Conservation (phyloP, 1,284 basidiomycete genomes). For the Vanrija sp. region DNA sequence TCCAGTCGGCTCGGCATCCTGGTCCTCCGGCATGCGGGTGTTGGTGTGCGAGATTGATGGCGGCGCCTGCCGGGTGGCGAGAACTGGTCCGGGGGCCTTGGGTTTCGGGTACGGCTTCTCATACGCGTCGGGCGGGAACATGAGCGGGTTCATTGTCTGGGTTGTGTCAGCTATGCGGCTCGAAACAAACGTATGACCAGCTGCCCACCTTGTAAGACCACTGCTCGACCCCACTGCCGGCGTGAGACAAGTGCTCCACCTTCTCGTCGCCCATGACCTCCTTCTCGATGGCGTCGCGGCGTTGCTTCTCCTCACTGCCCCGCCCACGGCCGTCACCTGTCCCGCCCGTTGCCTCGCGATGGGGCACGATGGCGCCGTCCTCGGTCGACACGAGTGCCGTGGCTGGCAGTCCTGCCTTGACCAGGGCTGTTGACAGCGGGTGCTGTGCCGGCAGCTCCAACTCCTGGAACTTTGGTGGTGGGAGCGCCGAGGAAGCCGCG, state of each 20-base stretch:
- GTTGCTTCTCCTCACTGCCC: constrained; percentile 29
- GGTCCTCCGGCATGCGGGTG: constrained; percentile 70
- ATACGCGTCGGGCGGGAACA: constrained; percentile 89
- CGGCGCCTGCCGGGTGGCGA: constrained; percentile 54
- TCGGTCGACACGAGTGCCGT: constrained; percentile 41
- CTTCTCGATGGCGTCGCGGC: constrained; percentile 33
- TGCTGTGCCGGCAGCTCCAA: constrained; percentile 33
- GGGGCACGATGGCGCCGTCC: constrained; percentile 43
- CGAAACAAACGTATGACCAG: neutral
- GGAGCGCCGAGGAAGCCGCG: constrained; percentile 4
- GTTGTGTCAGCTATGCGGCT: neutral
- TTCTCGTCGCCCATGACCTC: constrained; percentile 62
- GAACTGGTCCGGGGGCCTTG: neutral
- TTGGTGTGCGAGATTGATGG: constrained; percentile 70
- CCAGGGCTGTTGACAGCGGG: constrained; percentile 42
- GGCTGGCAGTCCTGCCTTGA: constrained; percentile 44
- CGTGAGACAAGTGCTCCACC: constrained; percentile 57
- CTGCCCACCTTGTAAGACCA: constrained; percentile 83
- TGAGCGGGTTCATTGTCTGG: constrained; percentile 64
- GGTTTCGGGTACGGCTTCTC: constrained; percentile 62
- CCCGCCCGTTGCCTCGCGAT: constrained; percentile 35
- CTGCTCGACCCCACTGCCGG: constrained; percentile 58
- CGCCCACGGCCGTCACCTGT: constrained; percentile 31
- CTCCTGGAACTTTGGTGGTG: constrained; percentile 16
- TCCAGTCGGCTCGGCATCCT: constrained; percentile 25